Evolutionary conservation across 2,329 filamentous ascomycete species (phyloP), one percentile per base, ranked within the genome.

Genomic region (Aspergillus cejpii): DNA sequence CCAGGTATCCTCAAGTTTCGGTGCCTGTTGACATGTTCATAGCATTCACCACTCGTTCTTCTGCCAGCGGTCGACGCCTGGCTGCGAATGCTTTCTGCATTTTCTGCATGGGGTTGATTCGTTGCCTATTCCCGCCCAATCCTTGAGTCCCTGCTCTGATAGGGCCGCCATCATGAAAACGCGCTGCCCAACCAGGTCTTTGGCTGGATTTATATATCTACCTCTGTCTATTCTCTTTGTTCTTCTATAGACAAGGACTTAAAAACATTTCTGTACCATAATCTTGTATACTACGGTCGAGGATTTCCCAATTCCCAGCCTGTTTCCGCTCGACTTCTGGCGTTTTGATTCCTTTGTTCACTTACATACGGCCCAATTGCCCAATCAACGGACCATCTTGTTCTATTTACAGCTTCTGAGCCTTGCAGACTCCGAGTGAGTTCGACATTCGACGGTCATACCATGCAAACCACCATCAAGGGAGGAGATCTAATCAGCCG

Each of bases 111-210:
- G 44, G 48, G 42, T 24, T 50, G 51, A 55, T 56, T 56, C 49
- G 53, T 48, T 41, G 38, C 47, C 49, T 40, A 37, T 55, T 56
- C 50, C 44, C 54, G 54, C 54, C 54, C 54, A 55, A 55, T 49
- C 40, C 15, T 37, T 37, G 43, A 45, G 49, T 46, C 44, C 40
- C 43, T 45, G 44, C 45, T 43, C 52, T 52, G 51, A 56, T 56
- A 54, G 52, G 51, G 54, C 52, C 47, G 48, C 34, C 24, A 49
- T 39, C 11, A 43, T 27, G 31, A 42, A n/a, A 42, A 49, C 43
- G 45, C 44, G 52, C 53, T 56, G 54, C 54, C 54, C 54, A 47
- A 55, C 51, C 47, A 52, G 47, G 28, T 45, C 41, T 40, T 42
- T 47, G 39, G 44, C 51, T 41, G 47, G 38, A 43, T 38, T 39